Evolutionary conservation across 495 filamentous ascomycete species (phyloP).

Genomic region (Hypoxylon intermedium): DNA sequence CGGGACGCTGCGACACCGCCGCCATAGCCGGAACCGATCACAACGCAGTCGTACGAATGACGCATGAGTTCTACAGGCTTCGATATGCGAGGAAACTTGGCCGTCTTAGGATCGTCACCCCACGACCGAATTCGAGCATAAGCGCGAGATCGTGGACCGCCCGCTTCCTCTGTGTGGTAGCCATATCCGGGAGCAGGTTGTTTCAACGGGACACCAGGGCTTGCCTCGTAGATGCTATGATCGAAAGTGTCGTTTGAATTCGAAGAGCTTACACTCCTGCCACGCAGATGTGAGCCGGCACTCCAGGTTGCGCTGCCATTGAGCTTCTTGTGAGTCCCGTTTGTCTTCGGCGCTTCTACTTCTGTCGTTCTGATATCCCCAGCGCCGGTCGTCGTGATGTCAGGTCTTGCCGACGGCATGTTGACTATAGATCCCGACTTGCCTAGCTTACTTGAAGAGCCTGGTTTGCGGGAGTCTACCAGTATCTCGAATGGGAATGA

Average conservation of each 20-base stretch:
- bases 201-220: constrained; percentile 9
- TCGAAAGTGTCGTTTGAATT: constrained; percentile 21
- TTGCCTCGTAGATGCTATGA: constrained; percentile 4
- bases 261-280: constrained; percentile 15
- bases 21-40: constrained; percentile 73
- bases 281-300: constrained; percentile 3
- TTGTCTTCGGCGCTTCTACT: constrained; percentile 1
- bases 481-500: not conserved
- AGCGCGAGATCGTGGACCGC: constrained; percentile 47
- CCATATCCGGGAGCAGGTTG: not conserved
- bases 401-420: constrained; percentile 26
- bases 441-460: constrained; percentile 5
- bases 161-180: constrained; percentile 38
- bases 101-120: constrained; percentile 49
- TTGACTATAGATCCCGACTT: constrained; percentile 13
- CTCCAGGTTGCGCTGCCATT: constrained; percentile 18
- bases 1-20: constrained; percentile 70
- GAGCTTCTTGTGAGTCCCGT: constrained; percentile 9
- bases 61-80: constrained; percentile 64
- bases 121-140: constrained; percentile 49
- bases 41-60: constrained; percentile 66
- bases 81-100: constrained; percentile 59
- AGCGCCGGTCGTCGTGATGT: constrained; percentile 10
- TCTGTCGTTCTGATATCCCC: not conserved
- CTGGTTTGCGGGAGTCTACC: constrained; percentile 1